Percentiles rank a stretch among this genome's conserved stretches.
These are phyloP conservation scores for Apiosordaria backusii DNA, from an alignment of 495 filamentous ascomycete species.

Conservation along the genomic window DNA sequence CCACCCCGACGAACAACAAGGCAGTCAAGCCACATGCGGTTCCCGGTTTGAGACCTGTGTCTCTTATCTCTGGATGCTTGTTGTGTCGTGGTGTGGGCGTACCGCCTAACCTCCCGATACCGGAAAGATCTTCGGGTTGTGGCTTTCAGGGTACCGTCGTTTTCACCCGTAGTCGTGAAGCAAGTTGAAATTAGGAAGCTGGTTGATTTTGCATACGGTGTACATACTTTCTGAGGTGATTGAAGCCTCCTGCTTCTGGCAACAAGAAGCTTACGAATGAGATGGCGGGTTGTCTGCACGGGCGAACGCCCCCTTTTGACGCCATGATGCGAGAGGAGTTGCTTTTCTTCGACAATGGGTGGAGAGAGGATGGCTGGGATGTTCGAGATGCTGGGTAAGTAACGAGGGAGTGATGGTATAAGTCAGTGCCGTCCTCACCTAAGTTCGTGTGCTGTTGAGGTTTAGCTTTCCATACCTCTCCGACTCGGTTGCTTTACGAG, in stretches of 20 bases:
- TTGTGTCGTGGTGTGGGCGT: not conserved
- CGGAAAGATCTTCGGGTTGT: not conserved
- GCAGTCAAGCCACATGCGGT: not conserved
- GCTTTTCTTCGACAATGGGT: not conserved
- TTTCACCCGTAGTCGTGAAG: not conserved
- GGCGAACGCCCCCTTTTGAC: not conserved
- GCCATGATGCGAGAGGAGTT: not conserved
- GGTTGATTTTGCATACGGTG: not conserved
- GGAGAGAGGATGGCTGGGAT: not conserved
- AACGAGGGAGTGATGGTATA: not conserved
- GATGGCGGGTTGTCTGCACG: not conserved
- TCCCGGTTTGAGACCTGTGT: not conserved
- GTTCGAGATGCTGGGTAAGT: not conserved
- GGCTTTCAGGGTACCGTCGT: not conserved
- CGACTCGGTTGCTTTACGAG: not conserved
- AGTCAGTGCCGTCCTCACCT: not conserved
- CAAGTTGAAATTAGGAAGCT: not conserved
- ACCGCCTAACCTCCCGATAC: not conserved
- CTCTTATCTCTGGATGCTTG: not conserved
- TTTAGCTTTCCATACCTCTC: not conserved
- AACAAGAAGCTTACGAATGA: not conserved
- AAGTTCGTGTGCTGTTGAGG: not conserved
- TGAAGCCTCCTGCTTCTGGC: too few relatives aligned
- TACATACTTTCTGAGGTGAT: not conserved
- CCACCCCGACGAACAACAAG: too few relatives aligned